Evolutionary conservation across 2,329 filamentous ascomycete species (phyloP).

Genomic region (Hypoxylon sp.): DNA sequence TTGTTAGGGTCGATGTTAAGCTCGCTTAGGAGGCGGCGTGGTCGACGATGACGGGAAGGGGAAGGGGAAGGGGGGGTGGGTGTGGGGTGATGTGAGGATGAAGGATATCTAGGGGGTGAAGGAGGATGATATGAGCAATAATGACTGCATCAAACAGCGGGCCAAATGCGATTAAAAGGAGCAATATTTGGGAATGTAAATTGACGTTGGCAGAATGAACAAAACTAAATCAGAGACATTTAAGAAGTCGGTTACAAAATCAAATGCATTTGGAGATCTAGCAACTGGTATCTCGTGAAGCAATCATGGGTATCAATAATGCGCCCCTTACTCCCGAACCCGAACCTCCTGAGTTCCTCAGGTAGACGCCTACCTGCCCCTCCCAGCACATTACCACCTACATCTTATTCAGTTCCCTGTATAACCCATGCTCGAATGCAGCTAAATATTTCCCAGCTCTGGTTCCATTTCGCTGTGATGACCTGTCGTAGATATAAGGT

Average conservation of each 20-base stretch:
- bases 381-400: no score
- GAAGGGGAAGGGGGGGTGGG: conserved; percentile 36
- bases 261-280: conserved; percentile 16
- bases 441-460: conserved; percentile 44
- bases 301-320: neutral
- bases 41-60: conserved; percentile 16
- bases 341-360: neutral
- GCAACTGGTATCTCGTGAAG: conserved; percentile 9
- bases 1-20: conserved; percentile 75
- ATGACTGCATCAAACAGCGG: conserved; percentile 10
- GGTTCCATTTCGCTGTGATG: conserved; percentile 49
- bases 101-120: neutral
- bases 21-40: conserved; percentile 28
- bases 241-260: no score
- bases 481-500: conserved; percentile 50
- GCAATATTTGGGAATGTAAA: conserved; percentile 9
- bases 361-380: no score
- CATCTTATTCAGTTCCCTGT: no score
- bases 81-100: conserved; percentile 9
- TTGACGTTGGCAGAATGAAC: neutral
- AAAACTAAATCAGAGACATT: neutral
- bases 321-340: no score
- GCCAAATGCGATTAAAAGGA: neutral
- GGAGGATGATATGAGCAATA: neutral
- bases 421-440: neutral